Evolutionary conservation across 768 basidiomycete genomes (phyloP).

Genomic region (Tulasnella sp.): DNA sequence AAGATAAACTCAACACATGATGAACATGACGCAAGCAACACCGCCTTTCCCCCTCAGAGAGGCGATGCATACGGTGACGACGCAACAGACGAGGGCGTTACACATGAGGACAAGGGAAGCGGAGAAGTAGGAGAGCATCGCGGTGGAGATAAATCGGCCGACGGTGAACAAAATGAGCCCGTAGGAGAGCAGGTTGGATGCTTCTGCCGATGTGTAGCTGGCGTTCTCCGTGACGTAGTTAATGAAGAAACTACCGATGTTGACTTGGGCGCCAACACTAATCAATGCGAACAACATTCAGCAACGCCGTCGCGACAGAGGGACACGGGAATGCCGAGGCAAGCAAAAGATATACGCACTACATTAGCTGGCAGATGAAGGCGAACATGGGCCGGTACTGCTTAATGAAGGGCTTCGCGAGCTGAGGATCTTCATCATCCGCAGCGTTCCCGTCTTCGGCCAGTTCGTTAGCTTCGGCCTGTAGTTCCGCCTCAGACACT

Average conservation of each 20-base stretch:
- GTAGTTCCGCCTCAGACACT: constrained; percentile 55
- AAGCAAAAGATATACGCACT: constrained; percentile 26
- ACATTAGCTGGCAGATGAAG: constrained; percentile 58
- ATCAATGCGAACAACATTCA: neutral
- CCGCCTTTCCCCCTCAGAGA: constrained; percentile 42
- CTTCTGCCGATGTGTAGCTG: constrained; percentile 39
- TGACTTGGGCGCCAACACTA: constrained; percentile 49
- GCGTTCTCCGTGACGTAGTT: constrained; percentile 58
- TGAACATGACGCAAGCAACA: constrained; percentile 37
- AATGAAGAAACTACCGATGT: constrained; percentile 51
- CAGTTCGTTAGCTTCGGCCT: constrained; percentile 15
- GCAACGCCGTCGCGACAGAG: neutral
- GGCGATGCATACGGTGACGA: constrained; percentile 42
- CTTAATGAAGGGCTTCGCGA: constrained; percentile 47
- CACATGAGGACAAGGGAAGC: constrained; percentile 49
- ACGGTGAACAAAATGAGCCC: constrained; percentile 25
- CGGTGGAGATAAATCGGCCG: constrained; percentile 44
- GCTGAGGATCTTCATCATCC: constrained; percentile 24
- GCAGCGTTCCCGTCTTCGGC: constrained; percentile 22
- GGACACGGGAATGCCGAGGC: neutral
- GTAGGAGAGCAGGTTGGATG: constrained; percentile 57
- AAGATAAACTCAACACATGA: neutral
- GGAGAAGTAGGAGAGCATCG: constrained; percentile 50
- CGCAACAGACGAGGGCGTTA: constrained; percentile 41
- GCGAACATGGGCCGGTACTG: constrained; percentile 64